Conservation (phyloP, 371 early-diverging fungal genomes). For the Mortierella sp. region DNA sequence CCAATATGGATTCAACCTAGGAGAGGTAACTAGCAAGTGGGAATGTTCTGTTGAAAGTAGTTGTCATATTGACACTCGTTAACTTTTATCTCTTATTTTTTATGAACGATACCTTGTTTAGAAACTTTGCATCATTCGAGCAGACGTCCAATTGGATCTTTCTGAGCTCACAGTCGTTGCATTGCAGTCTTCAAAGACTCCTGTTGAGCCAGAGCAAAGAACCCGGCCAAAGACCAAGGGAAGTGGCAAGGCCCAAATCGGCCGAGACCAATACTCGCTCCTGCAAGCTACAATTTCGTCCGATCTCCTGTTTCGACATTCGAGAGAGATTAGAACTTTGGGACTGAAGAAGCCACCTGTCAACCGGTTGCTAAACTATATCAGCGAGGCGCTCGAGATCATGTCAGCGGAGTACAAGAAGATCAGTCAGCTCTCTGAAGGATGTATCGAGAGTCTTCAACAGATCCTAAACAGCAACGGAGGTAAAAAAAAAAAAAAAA, state of each 20-base stretch:
- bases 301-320: slow-evolving; percentile 14
- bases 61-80: background rate
- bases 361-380: slow-evolving; percentile 16
- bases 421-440: slow-evolving; percentile 18
- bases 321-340: slow-evolving; percentile 28
- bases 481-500: slow-evolving; percentile 17
- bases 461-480: slow-evolving; percentile 20
- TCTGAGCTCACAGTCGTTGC: slow-evolving; percentile 29
- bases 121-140: slow-evolving; percentile 22
- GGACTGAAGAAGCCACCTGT: slow-evolving; percentile 27
- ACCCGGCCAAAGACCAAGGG: too few species aligned
- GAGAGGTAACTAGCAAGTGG: slow-evolving; percentile 3
- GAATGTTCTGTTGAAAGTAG: too few species aligned
- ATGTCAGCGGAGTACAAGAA: slow-evolving; percentile 31
- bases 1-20: background rate
- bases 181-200: background rate
- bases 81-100: background rate
- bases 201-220: background rate
- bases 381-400: slow-evolving; percentile 23
- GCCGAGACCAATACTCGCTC: background rate
- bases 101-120: background rate
- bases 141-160: slow-evolving; percentile 24
- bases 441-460: slow-evolving; percentile 28
- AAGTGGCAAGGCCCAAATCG: too few species aligned
- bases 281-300: slow-evolving; percentile 24